These are phyloP conservation scores for Umbelopsis ramanniana DNA, from an alignment of 192 early-diverging fungal species.

Conservation along the genomic window DNA sequence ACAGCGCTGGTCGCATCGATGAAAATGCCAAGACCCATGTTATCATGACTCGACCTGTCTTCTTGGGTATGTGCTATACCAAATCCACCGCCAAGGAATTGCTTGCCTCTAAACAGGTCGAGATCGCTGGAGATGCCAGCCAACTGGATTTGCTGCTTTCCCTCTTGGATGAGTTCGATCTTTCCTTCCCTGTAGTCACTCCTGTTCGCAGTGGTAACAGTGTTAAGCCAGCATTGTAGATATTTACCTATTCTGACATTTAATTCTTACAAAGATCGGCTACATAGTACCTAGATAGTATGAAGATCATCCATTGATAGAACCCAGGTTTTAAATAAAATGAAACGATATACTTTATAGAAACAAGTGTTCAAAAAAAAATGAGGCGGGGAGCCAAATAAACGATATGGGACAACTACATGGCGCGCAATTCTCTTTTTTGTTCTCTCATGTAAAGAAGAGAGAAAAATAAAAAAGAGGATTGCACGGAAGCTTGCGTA, in stretches of 20 bases:
- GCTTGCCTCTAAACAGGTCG: background rate
- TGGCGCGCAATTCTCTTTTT: too few relatives aligned
- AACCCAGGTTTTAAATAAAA: background rate
- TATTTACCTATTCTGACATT: background rate
- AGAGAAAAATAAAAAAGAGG: too few relatives aligned
- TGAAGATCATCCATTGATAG: too few relatives aligned
- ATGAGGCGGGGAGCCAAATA: too few relatives aligned
- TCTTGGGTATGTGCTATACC: background rate
- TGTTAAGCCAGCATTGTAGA: background rate
- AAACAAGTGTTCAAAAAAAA: too few relatives aligned
- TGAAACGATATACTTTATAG: background rate
- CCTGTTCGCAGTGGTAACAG: background rate
- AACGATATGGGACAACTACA: too few relatives aligned
- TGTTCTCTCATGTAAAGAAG: too few relatives aligned
- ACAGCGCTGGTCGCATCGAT: background rate
- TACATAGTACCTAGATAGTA: too few relatives aligned
- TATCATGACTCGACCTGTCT: background rate
- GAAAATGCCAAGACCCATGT: background rate
- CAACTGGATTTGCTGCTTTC: background rate
- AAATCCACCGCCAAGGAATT: background rate
- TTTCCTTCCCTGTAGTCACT: background rate
- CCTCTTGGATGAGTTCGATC: background rate
- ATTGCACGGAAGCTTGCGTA: background rate
- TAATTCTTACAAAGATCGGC: background rate
- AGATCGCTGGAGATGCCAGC: background rate